phyloP scores from a whole-genome alignment of 164 flowering plant genomes.

The Stephania japonica region DNA sequence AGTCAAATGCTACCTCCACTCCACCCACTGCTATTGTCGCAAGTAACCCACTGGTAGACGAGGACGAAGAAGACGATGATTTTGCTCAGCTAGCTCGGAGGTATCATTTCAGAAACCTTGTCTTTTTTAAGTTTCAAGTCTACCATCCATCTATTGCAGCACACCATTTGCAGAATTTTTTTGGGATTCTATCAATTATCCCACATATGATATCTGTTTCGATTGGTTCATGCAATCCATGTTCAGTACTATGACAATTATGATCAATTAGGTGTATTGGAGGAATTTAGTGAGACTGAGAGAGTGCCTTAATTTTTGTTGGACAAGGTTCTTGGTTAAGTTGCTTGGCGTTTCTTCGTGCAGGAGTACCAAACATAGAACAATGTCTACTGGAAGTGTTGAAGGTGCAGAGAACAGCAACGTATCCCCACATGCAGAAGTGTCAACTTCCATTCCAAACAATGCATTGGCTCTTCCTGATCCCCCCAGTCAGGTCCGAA shows the following conservation, averaged over 20 bases:
- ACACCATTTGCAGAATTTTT: not conserved
- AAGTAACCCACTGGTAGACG: constrained; percentile 41
- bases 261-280: not conserved
- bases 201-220: not conserved
- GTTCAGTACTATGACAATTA: not conserved
- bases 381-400: constrained; percentile 18
- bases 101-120: constrained; percentile 22
- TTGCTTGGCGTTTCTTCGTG: constrained; percentile 10
- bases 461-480: constrained; percentile 51
- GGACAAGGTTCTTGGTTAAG: not conserved
- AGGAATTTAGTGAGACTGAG: not conserved
- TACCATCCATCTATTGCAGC: not conserved
- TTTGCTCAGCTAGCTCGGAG: constrained; percentile 85
- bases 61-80: constrained; percentile 90
- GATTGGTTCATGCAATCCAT: not conserved
- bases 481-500: constrained; percentile 52
- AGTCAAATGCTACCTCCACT: constrained; percentile 20
- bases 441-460: constrained; percentile 21
- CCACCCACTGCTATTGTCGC: constrained; percentile 21
- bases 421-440: constrained; percentile 15
- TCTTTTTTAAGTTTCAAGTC: not conserved
- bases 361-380: constrained; percentile 58
- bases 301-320: not conserved
- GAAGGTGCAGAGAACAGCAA: constrained; percentile 15
- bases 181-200: not conserved